These are phyloP conservation scores for Vaccinium vitisidaea DNA, from an alignment of 148 eudicot genomes.

Conservation along the genomic window DNA sequence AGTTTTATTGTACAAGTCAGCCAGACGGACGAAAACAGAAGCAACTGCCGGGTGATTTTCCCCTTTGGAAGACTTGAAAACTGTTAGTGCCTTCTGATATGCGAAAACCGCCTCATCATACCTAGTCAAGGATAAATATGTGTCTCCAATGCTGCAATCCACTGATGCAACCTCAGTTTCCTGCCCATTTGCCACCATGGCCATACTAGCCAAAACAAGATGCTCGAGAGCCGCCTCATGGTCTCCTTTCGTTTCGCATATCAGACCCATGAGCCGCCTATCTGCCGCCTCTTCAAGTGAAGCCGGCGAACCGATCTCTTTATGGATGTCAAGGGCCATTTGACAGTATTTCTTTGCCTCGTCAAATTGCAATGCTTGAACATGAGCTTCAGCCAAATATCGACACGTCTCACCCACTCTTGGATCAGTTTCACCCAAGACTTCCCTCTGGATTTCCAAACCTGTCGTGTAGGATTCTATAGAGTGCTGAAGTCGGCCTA, in stretches of 20 bases:
- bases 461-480: conserved; percentile 68
- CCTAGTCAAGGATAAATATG: conserved; percentile 70
- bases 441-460: conserved; percentile 67
- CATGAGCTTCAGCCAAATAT: conserved; percentile 92
- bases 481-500: conserved; percentile 85
- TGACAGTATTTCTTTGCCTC: conserved; percentile 86
- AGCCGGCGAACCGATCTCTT: conserved; percentile 64
- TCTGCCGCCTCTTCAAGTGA: conserved; percentile 96
- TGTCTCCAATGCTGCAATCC: conserved; percentile 94
- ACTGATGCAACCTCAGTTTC: conserved; percentile 92
- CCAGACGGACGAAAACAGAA: conserved; percentile 86
- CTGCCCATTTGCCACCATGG: conserved; percentile 93
- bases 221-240: conserved; percentile 96
- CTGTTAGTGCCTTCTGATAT: conserved; percentile 87
- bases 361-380: conserved; percentile 88
- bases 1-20: conserved; percentile 84
- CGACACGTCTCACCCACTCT: conserved; percentile 95
- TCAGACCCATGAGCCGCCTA: conserved; percentile 94
- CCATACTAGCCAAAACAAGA: conserved; percentile 93
- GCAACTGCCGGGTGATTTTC: conserved; percentile 94
- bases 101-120: conserved; percentile 94
- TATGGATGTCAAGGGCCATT: conserved; percentile 85
- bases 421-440: conserved; percentile 73
- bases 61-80: conserved; percentile 79
- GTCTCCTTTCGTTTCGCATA: conserved; percentile 83